A percentile compares a stretch with the other conserved stretches of the same genome.
Evolutionary conservation across 192 early-diverging fungal genomes (phyloP).

Genomic region (Dimargaris xerosporica): DNA sequence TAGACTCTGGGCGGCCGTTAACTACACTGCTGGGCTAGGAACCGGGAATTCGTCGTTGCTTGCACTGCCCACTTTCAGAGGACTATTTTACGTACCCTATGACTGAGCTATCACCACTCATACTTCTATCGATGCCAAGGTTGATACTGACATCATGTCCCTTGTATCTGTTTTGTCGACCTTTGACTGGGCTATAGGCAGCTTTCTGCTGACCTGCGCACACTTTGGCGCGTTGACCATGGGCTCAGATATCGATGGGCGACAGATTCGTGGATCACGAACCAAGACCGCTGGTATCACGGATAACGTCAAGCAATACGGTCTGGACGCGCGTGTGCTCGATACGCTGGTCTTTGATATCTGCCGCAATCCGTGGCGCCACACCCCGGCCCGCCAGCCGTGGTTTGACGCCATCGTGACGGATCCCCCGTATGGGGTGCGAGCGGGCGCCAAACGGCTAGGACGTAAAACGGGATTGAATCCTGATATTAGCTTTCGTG

Average conservation of each 20-base stretch:
- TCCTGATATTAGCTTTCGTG: constrained; percentile 16
- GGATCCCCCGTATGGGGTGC: constrained; percentile 92
- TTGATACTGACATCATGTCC: no score
- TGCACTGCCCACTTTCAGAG: no score
- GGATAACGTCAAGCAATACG: constrained; percentile 79
- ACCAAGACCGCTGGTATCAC: constrained; percentile 28
- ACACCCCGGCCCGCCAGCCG: constrained; percentile 13
- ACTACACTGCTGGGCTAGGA: no score
- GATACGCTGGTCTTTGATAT: constrained; percentile 78
- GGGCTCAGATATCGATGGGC: constrained; percentile 94
- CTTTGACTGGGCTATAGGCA: constrained; percentile 10
- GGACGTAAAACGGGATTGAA: constrained; percentile 37
- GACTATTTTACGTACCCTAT: no score
- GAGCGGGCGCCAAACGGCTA: constrained; percentile 87
- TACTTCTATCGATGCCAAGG: no score
- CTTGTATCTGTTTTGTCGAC: no score
- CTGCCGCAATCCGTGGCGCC: constrained; percentile 64
- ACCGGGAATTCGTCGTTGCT: no score
- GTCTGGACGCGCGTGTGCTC: constrained; percentile 49
- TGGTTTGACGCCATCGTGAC: constrained; percentile 87
- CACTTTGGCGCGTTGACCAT: constrained; percentile 85
- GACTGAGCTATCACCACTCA: no score
- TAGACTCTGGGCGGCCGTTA: no score
- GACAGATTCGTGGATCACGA: constrained; percentile 84
- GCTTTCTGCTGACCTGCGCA: constrained; percentile 82